These are phyloP conservation scores for Nannizziopsis arthrosporioides DNA, from an alignment of 2,329 filamentous ascomycete species.

Conservation along the genomic window DNA sequence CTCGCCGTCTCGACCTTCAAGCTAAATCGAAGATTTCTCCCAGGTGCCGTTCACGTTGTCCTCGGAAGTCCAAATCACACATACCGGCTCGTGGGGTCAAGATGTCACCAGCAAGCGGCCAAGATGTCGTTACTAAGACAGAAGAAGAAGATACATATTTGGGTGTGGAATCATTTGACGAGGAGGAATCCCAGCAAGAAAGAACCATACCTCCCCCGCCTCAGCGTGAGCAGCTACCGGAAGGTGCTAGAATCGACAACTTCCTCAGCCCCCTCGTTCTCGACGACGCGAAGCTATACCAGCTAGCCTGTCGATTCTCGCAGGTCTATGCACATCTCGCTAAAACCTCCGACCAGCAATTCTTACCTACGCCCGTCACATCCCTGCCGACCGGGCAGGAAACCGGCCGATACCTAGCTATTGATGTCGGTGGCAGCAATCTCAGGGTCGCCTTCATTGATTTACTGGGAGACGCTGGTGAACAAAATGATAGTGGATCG, in stretches of 20 bases:
- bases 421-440: conserved; percentile 48
- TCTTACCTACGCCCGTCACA: conserved; percentile 38
- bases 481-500: conserved; percentile 21
- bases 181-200: conserved; percentile 20
- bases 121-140: background rate
- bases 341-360: conserved; percentile 36
- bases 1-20: background rate
- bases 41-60: no score
- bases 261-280: conserved; percentile 33
- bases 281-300: conserved; percentile 35
- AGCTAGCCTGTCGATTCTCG: conserved; percentile 37
- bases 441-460: conserved; percentile 47
- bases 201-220: background rate
- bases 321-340: conserved; percentile 35
- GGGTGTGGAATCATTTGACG: conserved; percentile 18
- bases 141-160: conserved; percentile 6
- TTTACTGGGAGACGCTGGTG: conserved; percentile 35
- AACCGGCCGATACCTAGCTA: conserved; percentile 44
- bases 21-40: background rate
- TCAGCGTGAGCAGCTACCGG: conserved; percentile 21
- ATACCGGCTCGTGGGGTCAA: background rate
- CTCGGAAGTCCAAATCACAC: background rate
- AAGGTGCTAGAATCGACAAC: conserved; percentile 28
- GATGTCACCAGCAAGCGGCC: conserved; percentile 10
- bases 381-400: conserved; percentile 41